A percentile compares a stretch with the other conserved stretches of the same genome.
These are phyloP conservation scores for Exsudoporus floridanus DNA, from an alignment of 1,284 basidiomycete genomes.

Conservation along the genomic window DNA sequence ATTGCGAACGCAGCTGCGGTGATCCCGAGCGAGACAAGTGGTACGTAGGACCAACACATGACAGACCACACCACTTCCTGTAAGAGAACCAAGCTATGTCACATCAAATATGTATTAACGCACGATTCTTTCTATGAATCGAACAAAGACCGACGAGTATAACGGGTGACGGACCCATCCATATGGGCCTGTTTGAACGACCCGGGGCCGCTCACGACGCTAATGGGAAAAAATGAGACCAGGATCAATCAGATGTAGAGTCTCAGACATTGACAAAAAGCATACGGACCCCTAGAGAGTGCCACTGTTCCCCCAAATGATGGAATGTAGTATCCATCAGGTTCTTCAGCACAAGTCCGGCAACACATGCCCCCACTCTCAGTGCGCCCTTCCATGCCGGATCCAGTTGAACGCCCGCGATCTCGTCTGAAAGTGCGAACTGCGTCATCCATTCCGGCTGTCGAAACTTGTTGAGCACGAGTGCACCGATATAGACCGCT, in stretches of 20 bases:
- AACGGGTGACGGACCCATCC: slow-evolving; percentile 30
- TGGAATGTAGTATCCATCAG: background rate
- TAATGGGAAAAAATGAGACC: background rate
- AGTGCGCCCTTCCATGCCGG: background rate
- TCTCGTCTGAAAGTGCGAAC: slow-evolving; percentile 13
- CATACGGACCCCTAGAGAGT: slow-evolving; percentile 20
- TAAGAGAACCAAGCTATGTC: slow-evolving; percentile 15
- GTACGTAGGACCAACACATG: slow-evolving; percentile 30
- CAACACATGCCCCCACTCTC: slow-evolving; percentile 13
- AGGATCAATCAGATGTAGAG: background rate
- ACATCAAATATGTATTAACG: background rate
- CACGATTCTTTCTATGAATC: background rate
- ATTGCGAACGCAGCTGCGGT: slow-evolving; percentile 14
- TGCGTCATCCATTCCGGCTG: slow-evolving; percentile 29
- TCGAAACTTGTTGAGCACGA: slow-evolving; percentile 20
- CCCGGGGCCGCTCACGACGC: slow-evolving; percentile 28
- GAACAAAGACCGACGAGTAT: slow-evolving; percentile 14
- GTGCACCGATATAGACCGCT: slow-evolving; percentile 15
- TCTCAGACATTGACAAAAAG: background rate
- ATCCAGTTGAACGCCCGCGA: background rate
- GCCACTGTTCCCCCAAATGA: slow-evolving; percentile 21
- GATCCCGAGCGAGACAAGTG: slow-evolving; percentile 18
- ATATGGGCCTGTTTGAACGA: slow-evolving; percentile 30
- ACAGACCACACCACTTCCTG: slow-evolving; percentile 15
- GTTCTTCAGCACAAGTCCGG: background rate